Evolutionary conservation across 768 basidiomycete species (phyloP).

Genomic region (Lactifluus subvellereus): DNA sequence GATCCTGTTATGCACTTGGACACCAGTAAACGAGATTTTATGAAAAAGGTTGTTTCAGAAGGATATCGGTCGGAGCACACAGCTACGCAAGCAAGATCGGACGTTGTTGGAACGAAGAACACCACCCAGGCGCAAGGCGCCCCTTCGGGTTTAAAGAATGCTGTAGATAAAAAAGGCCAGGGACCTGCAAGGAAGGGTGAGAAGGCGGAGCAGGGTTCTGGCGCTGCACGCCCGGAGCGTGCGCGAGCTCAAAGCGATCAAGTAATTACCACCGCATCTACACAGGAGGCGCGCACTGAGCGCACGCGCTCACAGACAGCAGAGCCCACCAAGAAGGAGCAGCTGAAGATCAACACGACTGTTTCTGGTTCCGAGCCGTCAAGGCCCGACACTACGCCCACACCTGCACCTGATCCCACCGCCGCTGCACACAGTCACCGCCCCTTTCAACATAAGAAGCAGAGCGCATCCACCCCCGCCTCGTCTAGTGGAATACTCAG

Average conservation of each 20-base stretch:
- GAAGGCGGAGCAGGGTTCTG: constrained; percentile 6
- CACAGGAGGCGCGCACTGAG: background rate
- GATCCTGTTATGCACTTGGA: constrained; percentile 20
- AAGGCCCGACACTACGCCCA: constrained; percentile 4
- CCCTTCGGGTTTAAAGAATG: constrained; percentile 5
- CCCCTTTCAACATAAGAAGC: constrained; percentile 4
- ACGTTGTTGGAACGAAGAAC: background rate
- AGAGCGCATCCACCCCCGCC: constrained; percentile 12
- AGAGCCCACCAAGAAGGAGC: constrained; percentile 21
- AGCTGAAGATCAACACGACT: constrained; percentile 11
- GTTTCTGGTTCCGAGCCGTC: background rate
- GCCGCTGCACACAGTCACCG: background rate
- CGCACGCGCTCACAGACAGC: constrained; percentile 16
- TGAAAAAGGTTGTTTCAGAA: constrained; percentile 20
- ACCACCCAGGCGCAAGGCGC: background rate
- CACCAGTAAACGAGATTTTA: constrained; percentile 21
- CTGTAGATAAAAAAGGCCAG: constrained; percentile 6
- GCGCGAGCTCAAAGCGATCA: constrained; percentile 14
- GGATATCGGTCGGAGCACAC: constrained; percentile 7
- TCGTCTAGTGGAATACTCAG: constrained; percentile 1
- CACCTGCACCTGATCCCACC: background rate
- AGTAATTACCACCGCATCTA: background rate
- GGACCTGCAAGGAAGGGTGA: constrained; percentile 15
- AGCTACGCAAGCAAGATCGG: background rate
- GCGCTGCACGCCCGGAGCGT: constrained; percentile 12